Percentiles rank a stretch among this genome's conserved stretches.
Conservation (phyloP, 129 eudicot species). For the Arctium lappa region DNA sequence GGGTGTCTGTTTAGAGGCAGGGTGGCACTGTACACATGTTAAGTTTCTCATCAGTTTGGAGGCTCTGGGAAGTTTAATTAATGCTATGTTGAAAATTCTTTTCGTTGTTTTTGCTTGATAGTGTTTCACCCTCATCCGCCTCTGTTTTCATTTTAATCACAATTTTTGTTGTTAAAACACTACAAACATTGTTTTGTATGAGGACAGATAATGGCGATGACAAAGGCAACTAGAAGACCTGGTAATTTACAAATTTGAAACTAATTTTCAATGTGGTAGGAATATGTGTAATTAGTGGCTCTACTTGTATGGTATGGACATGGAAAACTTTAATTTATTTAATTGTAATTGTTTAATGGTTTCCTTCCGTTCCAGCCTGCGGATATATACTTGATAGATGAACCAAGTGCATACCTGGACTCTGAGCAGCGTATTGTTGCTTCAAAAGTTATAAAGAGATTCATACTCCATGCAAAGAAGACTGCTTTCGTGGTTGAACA, state of each 20-base stretch:
- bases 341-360: not conserved
- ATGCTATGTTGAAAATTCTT: too few relatives aligned
- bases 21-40: too few relatives aligned
- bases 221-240: not conserved
- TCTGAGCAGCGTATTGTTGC: slow-evolving; percentile 94
- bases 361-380: slow-evolving; percentile 64
- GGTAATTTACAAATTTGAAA: not conserved
- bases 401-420: slow-evolving; percentile 85
- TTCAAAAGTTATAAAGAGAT: slow-evolving; percentile 89
- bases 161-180: too few relatives aligned
- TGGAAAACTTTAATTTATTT: not conserved
- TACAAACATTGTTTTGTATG: not conserved
- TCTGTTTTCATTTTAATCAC: too few relatives aligned
- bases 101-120: too few relatives aligned
- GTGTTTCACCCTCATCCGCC: too few relatives aligned
- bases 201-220: not conserved
- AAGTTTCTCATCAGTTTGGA: too few relatives aligned
- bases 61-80: too few relatives aligned
- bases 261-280: not conserved
- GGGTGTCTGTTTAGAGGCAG: too few relatives aligned
- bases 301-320: not conserved
- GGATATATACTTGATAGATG: slow-evolving; percentile 84
- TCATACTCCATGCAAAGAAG: slow-evolving; percentile 76
- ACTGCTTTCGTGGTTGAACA: slow-evolving; percentile 94
- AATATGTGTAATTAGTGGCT: not conserved